Conservation (phyloP, 2,329 filamentous ascomycete genomes). For the Verticillium nonalfalfae region DNA sequence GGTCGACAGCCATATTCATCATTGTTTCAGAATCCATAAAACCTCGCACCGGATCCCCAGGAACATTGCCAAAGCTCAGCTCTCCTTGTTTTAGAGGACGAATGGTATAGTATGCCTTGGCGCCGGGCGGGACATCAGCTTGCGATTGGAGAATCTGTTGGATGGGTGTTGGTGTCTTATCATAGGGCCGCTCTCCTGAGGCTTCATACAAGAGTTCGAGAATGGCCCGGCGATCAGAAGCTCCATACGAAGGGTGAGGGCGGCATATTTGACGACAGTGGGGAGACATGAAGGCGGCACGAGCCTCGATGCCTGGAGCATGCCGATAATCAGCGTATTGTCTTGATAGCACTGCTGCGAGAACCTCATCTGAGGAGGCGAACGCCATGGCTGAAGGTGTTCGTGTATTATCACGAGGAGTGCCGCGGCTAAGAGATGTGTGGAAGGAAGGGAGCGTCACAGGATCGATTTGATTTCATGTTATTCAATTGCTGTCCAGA, state of each 20-base stretch:
- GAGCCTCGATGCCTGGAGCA: slow-evolving; percentile 2
- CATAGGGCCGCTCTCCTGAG: not conserved
- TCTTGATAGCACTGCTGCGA: not conserved
- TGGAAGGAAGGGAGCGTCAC: too few species aligned
- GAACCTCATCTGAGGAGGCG: not conserved
- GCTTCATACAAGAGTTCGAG: slow-evolving; percentile 15
- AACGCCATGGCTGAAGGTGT: not conserved
- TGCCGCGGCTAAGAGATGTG: too few species aligned
- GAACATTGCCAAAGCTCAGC: slow-evolving; percentile 12
- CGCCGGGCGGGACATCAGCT: not conserved
- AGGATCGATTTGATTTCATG: too few species aligned
- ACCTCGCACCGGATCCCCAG: slow-evolving; percentile 8
- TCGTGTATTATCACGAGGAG: too few species aligned
- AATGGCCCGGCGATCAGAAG: slow-evolving; percentile 14
- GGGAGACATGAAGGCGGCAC: slow-evolving; percentile 1
- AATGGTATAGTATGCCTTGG: slow-evolving; percentile 11
- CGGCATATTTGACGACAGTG: slow-evolving; percentile 16
- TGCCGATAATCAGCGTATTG: slow-evolving; percentile 4
- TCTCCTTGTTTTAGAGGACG: slow-evolving; percentile 8
- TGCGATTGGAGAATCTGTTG: not conserved
- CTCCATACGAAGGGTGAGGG: slow-evolving; percentile 15
- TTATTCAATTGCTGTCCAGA: too few species aligned
- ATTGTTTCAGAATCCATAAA: slow-evolving; percentile 7
- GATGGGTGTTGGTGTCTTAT: not conserved
- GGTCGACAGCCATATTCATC: slow-evolving; percentile 7